phyloP scores from a whole-genome alignment of 1,284 basidiomycete genomes.

The Leccinum variabile region DNA sequence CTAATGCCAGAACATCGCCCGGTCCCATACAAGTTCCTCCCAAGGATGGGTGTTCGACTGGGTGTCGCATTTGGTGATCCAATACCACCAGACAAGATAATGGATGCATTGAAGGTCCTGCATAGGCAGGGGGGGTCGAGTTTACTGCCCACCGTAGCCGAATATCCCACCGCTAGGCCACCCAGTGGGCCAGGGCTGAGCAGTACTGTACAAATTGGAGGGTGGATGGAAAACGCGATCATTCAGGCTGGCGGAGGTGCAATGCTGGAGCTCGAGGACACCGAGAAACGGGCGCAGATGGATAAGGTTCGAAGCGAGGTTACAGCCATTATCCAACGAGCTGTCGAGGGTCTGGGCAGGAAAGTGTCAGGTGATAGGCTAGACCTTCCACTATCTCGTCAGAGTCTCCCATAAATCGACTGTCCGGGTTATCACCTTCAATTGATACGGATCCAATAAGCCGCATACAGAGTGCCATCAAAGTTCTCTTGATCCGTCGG shows the following conservation, averaged over 20 bases:
- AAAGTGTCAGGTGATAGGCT: conserved; percentile 43
- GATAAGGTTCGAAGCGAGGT: conserved; percentile 51
- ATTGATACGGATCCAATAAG: background rate
- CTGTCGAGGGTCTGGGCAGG: conserved; percentile 61
- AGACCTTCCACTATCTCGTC: conserved; percentile 8
- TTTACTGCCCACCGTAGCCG: background rate
- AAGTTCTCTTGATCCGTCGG: background rate
- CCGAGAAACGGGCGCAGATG: conserved; percentile 21
- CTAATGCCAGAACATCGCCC: conserved; percentile 85
- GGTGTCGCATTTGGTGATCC: conserved; percentile 64
- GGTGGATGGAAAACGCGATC: conserved; percentile 17
- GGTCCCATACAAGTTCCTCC: conserved; percentile 72
- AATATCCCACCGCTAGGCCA: background rate
- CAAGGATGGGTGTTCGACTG: conserved; percentile 50
- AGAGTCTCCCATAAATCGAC: conserved; percentile 2
- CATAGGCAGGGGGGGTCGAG: background rate
- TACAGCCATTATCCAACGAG: conserved; percentile 56
- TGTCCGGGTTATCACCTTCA: background rate
- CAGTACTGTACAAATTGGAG: background rate
- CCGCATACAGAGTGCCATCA: background rate
- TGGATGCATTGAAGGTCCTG: conserved; percentile 25
- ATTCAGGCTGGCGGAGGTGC: conserved; percentile 2
- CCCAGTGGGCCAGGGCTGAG: background rate
- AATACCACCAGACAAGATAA: conserved; percentile 47
- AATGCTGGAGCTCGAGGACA: background rate